A percentile compares a stretch with the other conserved stretches of the same genome.
Conservation (phyloP, 768 basidiomycete genomes). For the Naganishia vishniacii region DNA sequence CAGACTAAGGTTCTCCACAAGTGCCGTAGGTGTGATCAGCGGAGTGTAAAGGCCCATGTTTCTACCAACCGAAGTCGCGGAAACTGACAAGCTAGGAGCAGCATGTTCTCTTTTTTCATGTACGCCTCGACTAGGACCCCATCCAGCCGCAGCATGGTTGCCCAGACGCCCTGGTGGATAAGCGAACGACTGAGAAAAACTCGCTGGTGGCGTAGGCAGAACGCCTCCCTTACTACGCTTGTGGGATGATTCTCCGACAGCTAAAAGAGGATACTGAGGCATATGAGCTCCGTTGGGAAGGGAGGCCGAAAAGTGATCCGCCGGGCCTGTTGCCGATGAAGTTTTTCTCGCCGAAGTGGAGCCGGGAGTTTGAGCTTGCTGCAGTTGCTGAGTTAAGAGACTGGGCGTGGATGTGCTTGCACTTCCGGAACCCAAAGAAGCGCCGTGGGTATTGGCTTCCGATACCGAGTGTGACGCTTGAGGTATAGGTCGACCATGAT, state of each 20-base stretch:
- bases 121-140: slow-evolving; percentile 22
- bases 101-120: background rate
- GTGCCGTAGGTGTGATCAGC: slow-evolving; percentile 11
- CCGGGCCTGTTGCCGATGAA: background rate
- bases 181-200: slow-evolving; percentile 23
- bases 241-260: background rate
- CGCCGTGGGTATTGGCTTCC: background rate
- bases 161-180: slow-evolving; percentile 20
- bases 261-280: background rate
- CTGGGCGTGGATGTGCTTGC: slow-evolving; percentile 12
- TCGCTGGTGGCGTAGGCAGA: slow-evolving; percentile 10
- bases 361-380: slow-evolving; percentile 15
- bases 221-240: background rate
- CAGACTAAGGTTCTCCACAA: slow-evolving; percentile 16
- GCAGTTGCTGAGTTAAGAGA: slow-evolving; percentile 16
- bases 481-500: background rate
- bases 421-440: slow-evolving; percentile 10
- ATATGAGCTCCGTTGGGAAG: slow-evolving; percentile 6
- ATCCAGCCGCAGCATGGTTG: slow-evolving; percentile 11
- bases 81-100: slow-evolving; percentile 5
- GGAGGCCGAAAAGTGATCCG: slow-evolving; percentile 12
- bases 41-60: slow-evolving; percentile 4
- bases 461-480: background rate
- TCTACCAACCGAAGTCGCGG: background rate
- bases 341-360: background rate